A percentile compares a stretch with the other conserved stretches of the same genome.
Evolutionary conservation across 139 green algal species (phyloP).

Genomic region (Microglena sp.): DNA sequence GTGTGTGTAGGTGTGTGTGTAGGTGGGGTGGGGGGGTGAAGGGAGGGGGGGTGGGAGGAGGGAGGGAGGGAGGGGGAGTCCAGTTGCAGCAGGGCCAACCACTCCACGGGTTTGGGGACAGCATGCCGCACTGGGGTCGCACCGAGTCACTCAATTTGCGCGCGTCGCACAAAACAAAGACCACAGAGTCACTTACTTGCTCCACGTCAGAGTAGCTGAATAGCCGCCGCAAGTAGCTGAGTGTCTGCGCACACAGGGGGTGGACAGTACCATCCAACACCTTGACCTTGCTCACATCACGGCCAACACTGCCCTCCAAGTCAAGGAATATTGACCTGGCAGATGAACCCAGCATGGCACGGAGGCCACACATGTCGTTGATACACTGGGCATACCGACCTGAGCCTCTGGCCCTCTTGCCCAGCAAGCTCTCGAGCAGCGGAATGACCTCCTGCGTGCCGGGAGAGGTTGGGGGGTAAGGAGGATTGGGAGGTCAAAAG

Average conservation of each 20-base stretch:
- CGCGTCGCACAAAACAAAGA: too few relatives aligned
- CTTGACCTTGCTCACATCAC: slow-evolving; percentile 24
- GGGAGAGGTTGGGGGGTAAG: not conserved
- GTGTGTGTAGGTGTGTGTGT: too few relatives aligned
- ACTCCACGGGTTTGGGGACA: too few relatives aligned
- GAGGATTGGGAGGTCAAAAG: too few relatives aligned
- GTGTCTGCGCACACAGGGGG: slow-evolving; percentile 44
- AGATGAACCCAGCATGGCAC: not conserved
- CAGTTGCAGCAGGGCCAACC: too few relatives aligned
- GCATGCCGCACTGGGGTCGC: too few relatives aligned
- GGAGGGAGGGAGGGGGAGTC: too few relatives aligned
- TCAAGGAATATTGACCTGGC: slow-evolving; percentile 12
- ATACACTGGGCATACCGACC: not conserved
- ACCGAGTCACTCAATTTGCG: too few relatives aligned
- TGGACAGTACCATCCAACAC: slow-evolving; percentile 59
- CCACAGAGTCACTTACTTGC: too few relatives aligned
- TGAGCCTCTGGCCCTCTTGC: not conserved
- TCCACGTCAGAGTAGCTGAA: slow-evolving; percentile 19
- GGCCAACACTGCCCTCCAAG: slow-evolving; percentile 30
- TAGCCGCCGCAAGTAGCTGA: slow-evolving; percentile 41
- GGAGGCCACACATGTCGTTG: not conserved
- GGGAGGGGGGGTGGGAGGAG: too few relatives aligned
- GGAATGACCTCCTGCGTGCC: slow-evolving; percentile 6
- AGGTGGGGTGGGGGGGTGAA: too few relatives aligned
- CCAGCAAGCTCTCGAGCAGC: slow-evolving; percentile 14